These are phyloP conservation scores for Achaetomiella virescens DNA, from an alignment of 495 filamentous ascomycete genomes.

Conservation along the genomic window DNA sequence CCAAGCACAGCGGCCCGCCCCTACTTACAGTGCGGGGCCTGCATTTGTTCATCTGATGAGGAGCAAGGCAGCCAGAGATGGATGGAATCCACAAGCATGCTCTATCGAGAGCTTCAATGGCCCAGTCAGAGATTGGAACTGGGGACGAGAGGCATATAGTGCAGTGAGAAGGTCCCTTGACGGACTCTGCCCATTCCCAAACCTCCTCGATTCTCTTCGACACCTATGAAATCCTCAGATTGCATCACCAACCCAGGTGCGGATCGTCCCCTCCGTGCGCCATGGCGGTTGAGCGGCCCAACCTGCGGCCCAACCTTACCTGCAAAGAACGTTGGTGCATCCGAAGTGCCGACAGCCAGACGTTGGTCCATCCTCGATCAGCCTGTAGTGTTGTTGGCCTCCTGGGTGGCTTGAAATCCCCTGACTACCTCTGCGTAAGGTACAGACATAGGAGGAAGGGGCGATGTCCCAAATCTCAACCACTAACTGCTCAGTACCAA, in stretches of 20 bases:
- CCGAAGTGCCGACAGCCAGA: neutral
- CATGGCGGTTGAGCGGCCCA: conserved; percentile 16
- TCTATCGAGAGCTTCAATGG: neutral
- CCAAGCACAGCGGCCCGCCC: neutral
- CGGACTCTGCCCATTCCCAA: no score
- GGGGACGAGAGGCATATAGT: no score
- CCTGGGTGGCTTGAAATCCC: no score
- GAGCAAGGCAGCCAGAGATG: neutral
- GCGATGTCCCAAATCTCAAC: no score
- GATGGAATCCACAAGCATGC: neutral
- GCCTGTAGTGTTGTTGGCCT: no score
- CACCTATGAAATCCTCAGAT: neutral
- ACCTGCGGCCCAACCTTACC: conserved; percentile 26
- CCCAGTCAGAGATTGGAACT: no score
- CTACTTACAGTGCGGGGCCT: neutral
- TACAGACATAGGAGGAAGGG: no score
- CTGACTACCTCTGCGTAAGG: no score
- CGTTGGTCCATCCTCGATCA: neutral
- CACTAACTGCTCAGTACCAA: no score
- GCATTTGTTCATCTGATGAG: neutral
- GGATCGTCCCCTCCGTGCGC: neutral
- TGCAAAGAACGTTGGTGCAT: conserved; percentile 17
- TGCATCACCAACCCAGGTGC: neutral
- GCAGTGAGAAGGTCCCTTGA: no score
- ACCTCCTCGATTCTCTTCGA: no score